Evolutionary conservation across 208 protist genomes (phyloP).

Genomic region (Angomonas ambiguus): DNA sequence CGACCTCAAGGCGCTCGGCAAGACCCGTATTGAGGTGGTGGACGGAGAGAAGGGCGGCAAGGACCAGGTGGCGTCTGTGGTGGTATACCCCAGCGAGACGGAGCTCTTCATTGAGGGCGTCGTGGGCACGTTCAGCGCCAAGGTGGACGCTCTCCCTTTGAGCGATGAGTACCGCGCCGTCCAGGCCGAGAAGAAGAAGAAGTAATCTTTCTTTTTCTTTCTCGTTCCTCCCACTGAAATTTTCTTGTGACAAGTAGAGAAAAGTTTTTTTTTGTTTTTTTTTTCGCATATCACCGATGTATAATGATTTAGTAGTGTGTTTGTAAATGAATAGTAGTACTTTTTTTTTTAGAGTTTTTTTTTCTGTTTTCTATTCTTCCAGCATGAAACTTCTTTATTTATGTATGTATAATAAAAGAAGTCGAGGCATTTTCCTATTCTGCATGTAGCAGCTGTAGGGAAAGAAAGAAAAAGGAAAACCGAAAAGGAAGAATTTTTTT

Average conservation of each 20-base stretch:
- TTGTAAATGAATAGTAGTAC: too few relatives aligned
- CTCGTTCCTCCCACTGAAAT: not conserved
- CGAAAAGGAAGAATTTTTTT: not conserved
- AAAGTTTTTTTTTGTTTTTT: slow-evolving; percentile 13
- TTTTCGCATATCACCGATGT: not conserved
- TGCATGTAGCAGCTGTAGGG: too few relatives aligned
- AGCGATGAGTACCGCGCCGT: slow-evolving; percentile 32
- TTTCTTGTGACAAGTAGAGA: not conserved
- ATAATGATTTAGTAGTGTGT: too few relatives aligned
- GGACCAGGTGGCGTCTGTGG: slow-evolving; percentile 43
- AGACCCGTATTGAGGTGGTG: slow-evolving; percentile 38
- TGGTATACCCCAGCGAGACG: slow-evolving; percentile 55
- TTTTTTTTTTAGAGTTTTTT: too few relatives aligned
- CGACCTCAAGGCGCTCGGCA: too few relatives aligned
- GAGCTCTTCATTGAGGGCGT: slow-evolving; percentile 66
- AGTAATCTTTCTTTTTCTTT: slow-evolving; percentile 10
- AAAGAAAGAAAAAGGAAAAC: slow-evolving; percentile 5
- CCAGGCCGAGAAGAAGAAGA: slow-evolving; percentile 30
- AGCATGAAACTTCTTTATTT: not conserved
- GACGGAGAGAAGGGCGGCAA: slow-evolving; percentile 31
- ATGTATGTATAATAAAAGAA: not conserved
- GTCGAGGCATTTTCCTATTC: not conserved
- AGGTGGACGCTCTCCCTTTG: slow-evolving; percentile 39
- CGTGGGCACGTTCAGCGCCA: slow-evolving; percentile 54
- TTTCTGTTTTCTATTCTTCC: slow-evolving; percentile 9